These are phyloP conservation scores for Astrephomene gubernaculifera DNA, from an alignment of 139 green algal genomes.

Conservation along the genomic window DNA sequence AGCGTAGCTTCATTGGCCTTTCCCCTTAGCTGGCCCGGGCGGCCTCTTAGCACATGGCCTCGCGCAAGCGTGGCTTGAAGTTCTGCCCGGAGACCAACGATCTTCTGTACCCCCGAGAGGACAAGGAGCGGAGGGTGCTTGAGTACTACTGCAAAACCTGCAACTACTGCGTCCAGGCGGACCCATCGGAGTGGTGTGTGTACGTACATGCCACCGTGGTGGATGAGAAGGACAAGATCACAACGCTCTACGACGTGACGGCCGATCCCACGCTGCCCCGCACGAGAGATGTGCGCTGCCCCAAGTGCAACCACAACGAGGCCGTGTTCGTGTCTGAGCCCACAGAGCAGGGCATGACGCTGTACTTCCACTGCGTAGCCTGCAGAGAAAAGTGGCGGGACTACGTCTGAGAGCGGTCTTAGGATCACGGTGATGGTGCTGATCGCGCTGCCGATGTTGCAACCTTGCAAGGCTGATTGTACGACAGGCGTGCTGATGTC, in stretches of 20 bases:
- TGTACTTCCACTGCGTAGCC: conserved; percentile 84
- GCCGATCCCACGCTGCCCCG: conserved; percentile 90
- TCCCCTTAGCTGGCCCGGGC: neutral
- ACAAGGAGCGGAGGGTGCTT: conserved; percentile 81
- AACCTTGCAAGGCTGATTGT: too few species aligned
- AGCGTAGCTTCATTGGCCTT: too few species aligned
- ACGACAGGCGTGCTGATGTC: too few species aligned
- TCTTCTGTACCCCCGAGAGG: conserved; percentile 84
- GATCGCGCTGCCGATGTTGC: too few species aligned
- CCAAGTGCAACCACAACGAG: conserved; percentile 85
- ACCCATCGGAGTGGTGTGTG: conserved; percentile 75
- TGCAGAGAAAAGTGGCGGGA: conserved; percentile 87
- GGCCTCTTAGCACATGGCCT: conserved; percentile 29
- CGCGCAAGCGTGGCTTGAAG: conserved; percentile 57
- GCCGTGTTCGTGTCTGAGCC: conserved; percentile 87
- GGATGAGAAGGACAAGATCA: conserved; percentile 82
- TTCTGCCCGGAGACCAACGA: conserved; percentile 94
- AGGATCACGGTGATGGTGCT: too few species aligned
- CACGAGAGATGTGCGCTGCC: conserved; percentile 87
- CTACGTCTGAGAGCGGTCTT: conserved; percentile 74
- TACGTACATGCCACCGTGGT: conserved; percentile 85
- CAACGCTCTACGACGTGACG: conserved; percentile 79
- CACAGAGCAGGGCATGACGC: conserved; percentile 89
- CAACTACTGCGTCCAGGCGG: conserved; percentile 77
- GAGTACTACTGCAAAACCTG: conserved; percentile 91